Evolutionary conservation across 768 basidiomycete genomes (phyloP).

Genomic region (Boletus rufocinnamomeus): DNA sequence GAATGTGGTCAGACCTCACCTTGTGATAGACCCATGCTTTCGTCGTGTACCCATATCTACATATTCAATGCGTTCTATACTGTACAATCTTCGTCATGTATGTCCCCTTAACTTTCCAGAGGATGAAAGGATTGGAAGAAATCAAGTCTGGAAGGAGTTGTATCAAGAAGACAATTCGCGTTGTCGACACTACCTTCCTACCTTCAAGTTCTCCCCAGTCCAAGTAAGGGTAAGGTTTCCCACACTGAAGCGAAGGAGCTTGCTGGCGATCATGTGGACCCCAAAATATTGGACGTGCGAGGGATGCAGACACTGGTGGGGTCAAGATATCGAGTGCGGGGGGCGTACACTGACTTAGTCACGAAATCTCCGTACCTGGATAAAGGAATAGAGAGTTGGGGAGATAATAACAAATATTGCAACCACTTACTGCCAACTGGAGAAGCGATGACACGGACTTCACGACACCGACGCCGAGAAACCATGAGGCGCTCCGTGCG

Average conservation of each 20-base stretch:
- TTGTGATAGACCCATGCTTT: background rate
- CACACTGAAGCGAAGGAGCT: too few species aligned
- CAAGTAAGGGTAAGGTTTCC: too few species aligned
- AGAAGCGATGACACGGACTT: background rate
- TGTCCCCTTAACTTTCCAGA: background rate
- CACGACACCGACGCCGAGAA: background rate
- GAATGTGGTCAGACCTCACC: background rate
- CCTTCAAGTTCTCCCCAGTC: too few species aligned
- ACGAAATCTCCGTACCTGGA: background rate
- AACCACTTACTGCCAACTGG: background rate
- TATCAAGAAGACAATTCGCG: too few species aligned
- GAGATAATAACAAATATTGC: background rate
- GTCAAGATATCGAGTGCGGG: too few species aligned
- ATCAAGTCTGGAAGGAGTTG: too few species aligned
- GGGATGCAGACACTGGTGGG: too few species aligned
- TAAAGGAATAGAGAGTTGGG: too few species aligned
- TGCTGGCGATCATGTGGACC: too few species aligned
- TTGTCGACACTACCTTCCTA: too few species aligned
- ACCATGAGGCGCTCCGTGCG: background rate
- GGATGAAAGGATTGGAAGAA: too few species aligned
- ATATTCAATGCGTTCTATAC: background rate
- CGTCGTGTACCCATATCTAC: background rate
- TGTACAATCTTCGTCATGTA: background rate
- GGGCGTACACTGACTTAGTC: background rate
- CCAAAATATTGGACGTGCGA: too few species aligned